Evolutionary conservation across 306 rosid species (phyloP).

Genomic region (Dryas octopetala): DNA sequence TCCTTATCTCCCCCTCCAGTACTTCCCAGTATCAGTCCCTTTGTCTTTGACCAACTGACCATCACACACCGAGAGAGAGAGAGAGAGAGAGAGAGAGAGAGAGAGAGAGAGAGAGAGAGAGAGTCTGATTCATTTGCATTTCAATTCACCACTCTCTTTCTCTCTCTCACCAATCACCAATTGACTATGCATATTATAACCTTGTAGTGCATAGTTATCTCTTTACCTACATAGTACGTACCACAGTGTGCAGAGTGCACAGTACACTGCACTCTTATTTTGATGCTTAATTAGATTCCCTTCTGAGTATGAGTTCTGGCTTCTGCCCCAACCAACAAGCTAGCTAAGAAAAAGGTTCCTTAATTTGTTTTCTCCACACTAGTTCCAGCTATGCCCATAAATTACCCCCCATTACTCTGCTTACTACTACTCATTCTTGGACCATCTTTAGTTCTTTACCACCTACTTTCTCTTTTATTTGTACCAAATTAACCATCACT

Average conservation of each 20-base stretch:
- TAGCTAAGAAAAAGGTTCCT: conserved; percentile 23
- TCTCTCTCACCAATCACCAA: too few relatives aligned
- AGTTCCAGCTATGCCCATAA: conserved; percentile 22
- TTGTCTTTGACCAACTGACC: conserved; percentile 17
- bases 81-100: conserved; percentile 14
- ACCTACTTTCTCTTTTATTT: conserved; percentile 3
- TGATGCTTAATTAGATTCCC: conserved; percentile 34
- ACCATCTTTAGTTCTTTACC: conserved; percentile 30
- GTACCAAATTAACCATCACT: neutral
- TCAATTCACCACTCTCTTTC: too few relatives aligned
- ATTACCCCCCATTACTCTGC: too few relatives aligned
- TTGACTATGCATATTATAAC: too few relatives aligned
- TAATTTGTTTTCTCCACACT: conserved; percentile 29
- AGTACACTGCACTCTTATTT: too few relatives aligned
- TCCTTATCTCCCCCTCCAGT: neutral
- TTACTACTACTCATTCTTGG: conserved; percentile 19
- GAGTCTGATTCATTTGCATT: neutral
- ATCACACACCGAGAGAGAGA: too few relatives aligned
- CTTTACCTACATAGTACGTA: too few relatives aligned
- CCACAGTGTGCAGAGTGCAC: too few relatives aligned
- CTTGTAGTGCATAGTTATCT: too few relatives aligned
- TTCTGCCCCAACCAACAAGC: conserved; percentile 31
- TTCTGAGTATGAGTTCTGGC: neutral
- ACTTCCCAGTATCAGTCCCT: neutral
- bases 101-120: conserved; percentile 13